These are phyloP conservation scores for Fusarium euwallaceae DNA, from an alignment of 2,329 filamentous ascomycete genomes.

Conservation along the genomic window DNA sequence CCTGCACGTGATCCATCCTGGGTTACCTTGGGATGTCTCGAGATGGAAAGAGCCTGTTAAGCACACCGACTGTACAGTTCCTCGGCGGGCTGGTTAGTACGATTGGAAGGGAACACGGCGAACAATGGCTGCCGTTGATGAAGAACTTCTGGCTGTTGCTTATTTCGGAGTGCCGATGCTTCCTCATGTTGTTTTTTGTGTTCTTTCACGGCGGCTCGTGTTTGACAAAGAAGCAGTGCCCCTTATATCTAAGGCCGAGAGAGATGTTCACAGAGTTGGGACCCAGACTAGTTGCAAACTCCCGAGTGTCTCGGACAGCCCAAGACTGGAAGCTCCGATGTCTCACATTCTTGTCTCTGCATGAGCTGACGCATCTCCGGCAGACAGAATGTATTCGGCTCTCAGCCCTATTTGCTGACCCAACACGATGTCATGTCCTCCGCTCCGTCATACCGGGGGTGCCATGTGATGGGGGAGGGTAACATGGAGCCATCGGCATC, in stretches of 20 bases:
- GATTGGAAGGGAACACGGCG: neutral
- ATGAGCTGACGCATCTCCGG: neutral
- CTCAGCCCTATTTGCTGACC: neutral
- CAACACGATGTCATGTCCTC: neutral
- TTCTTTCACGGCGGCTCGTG: neutral
- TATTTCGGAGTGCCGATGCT: neutral
- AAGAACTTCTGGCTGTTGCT: neutral
- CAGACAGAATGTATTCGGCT: neutral
- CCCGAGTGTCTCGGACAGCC: neutral
- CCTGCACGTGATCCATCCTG: slow-evolving; percentile 17
- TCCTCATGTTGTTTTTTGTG: too few relatives aligned
- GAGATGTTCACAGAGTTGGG: neutral
- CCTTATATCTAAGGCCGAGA: neutral
- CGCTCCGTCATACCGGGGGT: slow-evolving; percentile 17
- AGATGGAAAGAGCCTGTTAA: neutral
- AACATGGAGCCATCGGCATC: neutral
- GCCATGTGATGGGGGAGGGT: slow-evolving; percentile 6
- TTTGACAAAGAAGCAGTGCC: neutral
- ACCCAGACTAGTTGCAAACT: neutral
- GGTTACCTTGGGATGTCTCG: neutral
- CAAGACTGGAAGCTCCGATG: neutral
- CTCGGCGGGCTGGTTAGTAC: neutral
- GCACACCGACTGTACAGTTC: neutral
- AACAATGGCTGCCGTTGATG: neutral
- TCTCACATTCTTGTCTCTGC: neutral